These are phyloP conservation scores for Phytophthora niederhauseri DNA, from an alignment of 352 stramenopile genomes.

Conservation along the genomic window DNA sequence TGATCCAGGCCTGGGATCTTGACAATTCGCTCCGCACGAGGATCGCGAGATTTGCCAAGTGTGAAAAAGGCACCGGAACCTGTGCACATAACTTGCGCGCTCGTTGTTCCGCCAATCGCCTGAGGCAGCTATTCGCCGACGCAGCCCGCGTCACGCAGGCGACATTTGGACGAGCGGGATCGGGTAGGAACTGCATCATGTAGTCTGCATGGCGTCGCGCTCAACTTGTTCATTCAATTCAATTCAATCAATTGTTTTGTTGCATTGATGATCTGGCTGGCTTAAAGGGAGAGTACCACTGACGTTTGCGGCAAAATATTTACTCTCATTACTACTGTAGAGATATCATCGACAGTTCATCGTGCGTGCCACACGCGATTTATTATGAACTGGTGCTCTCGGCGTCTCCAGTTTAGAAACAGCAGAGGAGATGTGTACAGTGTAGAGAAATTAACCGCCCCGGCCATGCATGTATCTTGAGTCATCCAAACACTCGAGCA, in stretches of 20 bases:
- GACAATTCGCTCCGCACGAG: not conserved
- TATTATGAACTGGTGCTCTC: too few relatives aligned
- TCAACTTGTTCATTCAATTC: not conserved
- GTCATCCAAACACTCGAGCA: slow-evolving; percentile 30
- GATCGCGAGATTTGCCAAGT: not conserved
- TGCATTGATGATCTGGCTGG: too few relatives aligned
- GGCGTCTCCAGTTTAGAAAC: too few relatives aligned
- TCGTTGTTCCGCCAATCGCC: slow-evolving; percentile 10
- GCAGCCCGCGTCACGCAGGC: slow-evolving; percentile 8
- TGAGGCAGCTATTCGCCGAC: not conserved
- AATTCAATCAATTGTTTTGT: not conserved
- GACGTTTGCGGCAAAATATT: too few relatives aligned
- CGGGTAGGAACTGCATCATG: not conserved
- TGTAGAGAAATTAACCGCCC: slow-evolving; percentile 6
- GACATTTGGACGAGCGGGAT: slow-evolving; percentile 4
- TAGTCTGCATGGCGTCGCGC: not conserved
- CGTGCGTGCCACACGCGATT: too few relatives aligned
- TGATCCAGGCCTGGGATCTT: not conserved
- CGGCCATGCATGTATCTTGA: slow-evolving; percentile 14
- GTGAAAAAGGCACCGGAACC: not conserved
- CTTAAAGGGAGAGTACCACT: too few relatives aligned
- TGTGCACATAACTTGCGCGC: not conserved
- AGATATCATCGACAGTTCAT: too few relatives aligned
- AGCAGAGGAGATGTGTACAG: too few relatives aligned
- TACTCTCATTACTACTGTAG: too few relatives aligned